Percentiles rank a stretch among this genome's conserved stretches.
Conservation (phyloP, 1,139 yeast species). For the Hanseniaspora sp. region DNA sequence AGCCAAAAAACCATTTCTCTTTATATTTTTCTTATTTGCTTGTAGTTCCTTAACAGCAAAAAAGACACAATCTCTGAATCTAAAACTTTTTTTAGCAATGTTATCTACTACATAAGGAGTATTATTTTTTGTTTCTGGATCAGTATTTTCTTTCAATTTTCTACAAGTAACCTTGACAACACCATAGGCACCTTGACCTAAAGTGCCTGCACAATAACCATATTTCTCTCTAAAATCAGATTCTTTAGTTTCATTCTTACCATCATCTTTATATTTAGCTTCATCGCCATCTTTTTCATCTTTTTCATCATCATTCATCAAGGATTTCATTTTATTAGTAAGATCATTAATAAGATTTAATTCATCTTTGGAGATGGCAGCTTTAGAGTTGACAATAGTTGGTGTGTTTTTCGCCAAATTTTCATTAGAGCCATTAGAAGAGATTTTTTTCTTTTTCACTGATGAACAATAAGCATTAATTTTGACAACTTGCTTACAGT, state of each 20-base stretch:
- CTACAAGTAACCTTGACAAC: constrained; percentile 47
- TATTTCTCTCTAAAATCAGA: constrained; percentile 38
- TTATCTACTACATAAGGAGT: constrained; percentile 9
- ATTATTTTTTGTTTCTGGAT: constrained; percentile 22
- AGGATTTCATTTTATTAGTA: constrained; percentile 31
- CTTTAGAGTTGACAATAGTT: constrained; percentile 31
- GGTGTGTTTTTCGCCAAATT: constrained; percentile 27
- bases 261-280: too few species aligned
- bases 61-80: constrained; percentile 27
- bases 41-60: constrained; percentile 68
- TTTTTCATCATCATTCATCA: constrained; percentile 18
- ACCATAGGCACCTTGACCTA: constrained; percentile 65
- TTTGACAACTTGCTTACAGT: constrained; percentile 19
- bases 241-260: constrained; percentile 22
- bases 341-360: constrained; percentile 41
- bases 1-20: not conserved
- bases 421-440: not conserved
- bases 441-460: constrained; percentile 17
- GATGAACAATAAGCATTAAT: constrained; percentile 29
- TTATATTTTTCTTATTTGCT: constrained; percentile 30
- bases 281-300: constrained; percentile 5
- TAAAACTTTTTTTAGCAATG: constrained; percentile 24
- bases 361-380: constrained; percentile 51
- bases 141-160: constrained; percentile 26
- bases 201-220: constrained; percentile 50